These are phyloP conservation scores for Malassezia japonica DNA, from an alignment of 1,284 basidiomycete genomes.

Conservation along the genomic window DNA sequence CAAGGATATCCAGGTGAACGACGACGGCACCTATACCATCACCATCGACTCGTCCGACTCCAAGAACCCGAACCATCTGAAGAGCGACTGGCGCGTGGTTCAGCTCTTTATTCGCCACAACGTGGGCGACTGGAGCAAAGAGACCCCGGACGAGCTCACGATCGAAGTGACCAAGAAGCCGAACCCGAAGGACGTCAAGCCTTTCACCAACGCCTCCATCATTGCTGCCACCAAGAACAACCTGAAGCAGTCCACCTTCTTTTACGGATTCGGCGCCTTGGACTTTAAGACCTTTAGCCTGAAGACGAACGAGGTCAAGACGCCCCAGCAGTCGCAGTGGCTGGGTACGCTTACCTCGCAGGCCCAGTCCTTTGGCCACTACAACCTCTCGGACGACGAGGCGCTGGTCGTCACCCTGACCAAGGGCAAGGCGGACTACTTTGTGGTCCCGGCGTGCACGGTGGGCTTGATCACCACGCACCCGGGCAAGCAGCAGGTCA, in stretches of 20 bases:
- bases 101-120: slow-evolving; percentile 16
- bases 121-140: slow-evolving; percentile 14
- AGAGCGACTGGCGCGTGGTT: slow-evolving; percentile 3
- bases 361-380: slow-evolving; percentile 13
- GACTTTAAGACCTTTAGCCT: slow-evolving; percentile 13
- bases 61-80: slow-evolving; percentile 6
- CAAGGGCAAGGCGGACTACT: slow-evolving; percentile 11
- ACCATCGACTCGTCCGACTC: slow-evolving; percentile 4
- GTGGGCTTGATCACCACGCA: slow-evolving; percentile 9
- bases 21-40: slow-evolving; percentile 13
- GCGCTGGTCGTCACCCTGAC: slow-evolving; percentile 13
- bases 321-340: slow-evolving; percentile 1
- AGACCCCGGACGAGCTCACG: slow-evolving; percentile 10
- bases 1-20: slow-evolving; percentile 8
- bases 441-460: slow-evolving; percentile 10
- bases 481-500: slow-evolving; percentile 8
- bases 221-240: slow-evolving; percentile 1
- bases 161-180: slow-evolving; percentile 6
- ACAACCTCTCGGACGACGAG: slow-evolving; percentile 8
- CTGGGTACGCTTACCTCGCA: slow-evolving; percentile 18
- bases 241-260: slow-evolving; percentile 11
- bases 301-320: neutral
- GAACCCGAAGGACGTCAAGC: neutral
- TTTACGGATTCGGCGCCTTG: slow-evolving; percentile 16
- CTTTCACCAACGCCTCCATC: neutral